Base-by-base conservation (phyloP, 176 grass and related monocot genomes). In the Guadua angustifolia region DNA sequence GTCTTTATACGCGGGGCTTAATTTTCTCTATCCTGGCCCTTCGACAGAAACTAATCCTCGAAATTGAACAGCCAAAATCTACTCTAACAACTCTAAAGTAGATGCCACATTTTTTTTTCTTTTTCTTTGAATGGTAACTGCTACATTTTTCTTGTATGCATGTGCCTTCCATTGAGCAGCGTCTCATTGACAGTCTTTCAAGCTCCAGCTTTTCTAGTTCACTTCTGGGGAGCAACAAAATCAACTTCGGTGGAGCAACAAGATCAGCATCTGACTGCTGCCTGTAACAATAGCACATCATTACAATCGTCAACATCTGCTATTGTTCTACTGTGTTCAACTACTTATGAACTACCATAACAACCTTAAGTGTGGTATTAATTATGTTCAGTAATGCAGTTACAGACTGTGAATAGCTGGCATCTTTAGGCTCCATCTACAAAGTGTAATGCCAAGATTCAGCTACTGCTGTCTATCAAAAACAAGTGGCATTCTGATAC, bases 401-500 rank as follows among this genome's bases (percentile, higher is more conserved):
- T 66, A 73, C 59, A 66, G 22, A 21, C 16, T 43, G 22, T 45
- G 65, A 21, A 44, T 18, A 33, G 12, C 52, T 79, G 46, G 25
- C 68, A 43, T 73, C 67, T 73, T 73, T 55, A n/a, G n/a, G n/a
- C n/a, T n/a, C n/a, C 51, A 58, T 47, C 18, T 59, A 60, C 51
- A 59, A 22, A 73, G 18, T 32, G 44, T 49, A 52, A 17, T 53
- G 29, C 19, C 58, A 53, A 42, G 11, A 56, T 79, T 82, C 29
- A 40, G 35, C 74, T 49, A 5, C 36, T 15, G 13, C 60, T 75
- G 13, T 3, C 26, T 39, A 24, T 43, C 51, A 66, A 45, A 43
- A 78, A 17, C 64, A 77, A 39, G 66, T 46, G 22, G 24, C 83
- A 24, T 78, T 79, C 35, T 88, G 39, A n/a, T 59, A 73, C 67